Base-by-base conservation (phyloP, 768 basidiomycete genomes). In the Phanerochaete carnosa region DNA sequence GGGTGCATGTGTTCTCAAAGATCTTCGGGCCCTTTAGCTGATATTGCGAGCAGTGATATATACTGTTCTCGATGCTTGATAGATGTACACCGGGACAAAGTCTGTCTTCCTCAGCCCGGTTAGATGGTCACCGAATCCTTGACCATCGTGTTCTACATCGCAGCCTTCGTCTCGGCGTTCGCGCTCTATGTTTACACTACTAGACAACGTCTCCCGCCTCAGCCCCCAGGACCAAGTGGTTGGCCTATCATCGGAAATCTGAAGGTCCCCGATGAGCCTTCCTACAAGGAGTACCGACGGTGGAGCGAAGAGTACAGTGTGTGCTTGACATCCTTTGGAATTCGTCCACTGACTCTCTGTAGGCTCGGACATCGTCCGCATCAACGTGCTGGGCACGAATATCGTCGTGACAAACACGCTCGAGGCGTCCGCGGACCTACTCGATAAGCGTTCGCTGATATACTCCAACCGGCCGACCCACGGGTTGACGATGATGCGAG, bases 171-270 rank as follows among this genome's bases (percentile, higher is more conserved):
- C 45, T 5, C 45, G 6, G 16, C 45, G n/a, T 19, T 8, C n/a
- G 8, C 45, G 6, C 45, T 25, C 16, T 19, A 19, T 19, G 8
- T 7, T 6, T 35, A 35, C 19, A 19, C 45, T 6, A 46, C 45
- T 19, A 46, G 16, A 7, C 45, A 19, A 7, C 45, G 23, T 19
- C 45, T 46, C 7, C 45, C 55, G 5, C 61, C 61, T 2, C 54
- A 62, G 50, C 68, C 67, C 15, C 68, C 68, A 11, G 68, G 68
- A 15, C 68, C 68, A 12, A 58, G 62, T 29, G 45, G 52, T 49
- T 55, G 55, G 22, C 65, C 67, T 5, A 23, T 67, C 32, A 59
- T 69, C 29, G 68, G 68, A 6, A 68, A 69, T 55, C 32, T 62
- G 4, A 16, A 32, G 30, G 23, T 35, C 7, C 52, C 52, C 15